Percentiles rank a stretch among this genome's conserved stretches.
Evolutionary conservation across 306 rosid genomes (phyloP).

Genomic region (Cotoneaster glaucophyllus): DNA sequence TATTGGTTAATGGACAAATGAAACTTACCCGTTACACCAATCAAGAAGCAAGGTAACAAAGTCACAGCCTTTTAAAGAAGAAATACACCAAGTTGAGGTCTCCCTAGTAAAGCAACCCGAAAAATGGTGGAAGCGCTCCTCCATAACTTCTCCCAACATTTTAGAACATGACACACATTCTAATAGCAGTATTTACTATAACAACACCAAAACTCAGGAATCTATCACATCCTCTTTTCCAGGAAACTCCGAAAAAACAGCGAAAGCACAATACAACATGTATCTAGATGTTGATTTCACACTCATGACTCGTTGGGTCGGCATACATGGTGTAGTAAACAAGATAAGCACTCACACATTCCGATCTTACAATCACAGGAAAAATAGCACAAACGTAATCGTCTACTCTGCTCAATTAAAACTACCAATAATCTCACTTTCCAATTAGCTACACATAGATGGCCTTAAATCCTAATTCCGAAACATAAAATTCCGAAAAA

Average conservation of each 20-base stretch:
- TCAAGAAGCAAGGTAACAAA: neutral
- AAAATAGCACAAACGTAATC: neutral
- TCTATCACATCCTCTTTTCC: neutral
- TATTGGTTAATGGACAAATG: neutral
- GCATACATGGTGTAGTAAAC: neutral
- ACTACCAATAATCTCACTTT: neutral
- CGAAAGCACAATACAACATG: neutral
- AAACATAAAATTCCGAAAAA: constrained; percentile 18
- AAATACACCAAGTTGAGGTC: neutral
- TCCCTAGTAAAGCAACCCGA: neutral
- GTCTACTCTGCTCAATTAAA: neutral
- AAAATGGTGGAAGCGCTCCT: neutral
- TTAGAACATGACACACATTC: neutral
- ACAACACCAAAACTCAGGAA: neutral
- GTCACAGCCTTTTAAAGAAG: neutral
- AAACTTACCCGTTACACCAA: neutral
- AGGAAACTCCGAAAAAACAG: neutral
- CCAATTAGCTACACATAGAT: neutral
- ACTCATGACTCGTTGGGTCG: no score
- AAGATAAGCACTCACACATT: neutral
- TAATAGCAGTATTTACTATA: neutral
- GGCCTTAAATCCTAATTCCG: neutral
- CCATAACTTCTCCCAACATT: neutral
- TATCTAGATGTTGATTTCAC: neutral
- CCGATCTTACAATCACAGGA: neutral